Conservation (phyloP, 495 filamentous ascomycete species). For the Cercophora samala region DNA sequence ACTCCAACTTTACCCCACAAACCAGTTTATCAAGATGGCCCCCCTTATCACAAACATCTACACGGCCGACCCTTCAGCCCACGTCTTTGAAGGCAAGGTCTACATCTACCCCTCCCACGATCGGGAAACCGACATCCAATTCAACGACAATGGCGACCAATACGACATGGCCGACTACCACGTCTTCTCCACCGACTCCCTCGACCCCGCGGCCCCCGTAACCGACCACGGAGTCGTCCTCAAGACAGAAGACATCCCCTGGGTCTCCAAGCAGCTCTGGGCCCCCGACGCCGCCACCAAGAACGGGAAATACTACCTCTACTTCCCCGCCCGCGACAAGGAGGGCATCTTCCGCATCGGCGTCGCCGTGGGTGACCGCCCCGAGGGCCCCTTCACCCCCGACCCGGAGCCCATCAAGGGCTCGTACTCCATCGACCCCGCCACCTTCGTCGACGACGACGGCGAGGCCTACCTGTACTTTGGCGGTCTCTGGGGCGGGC, state of each 20-base stretch:
- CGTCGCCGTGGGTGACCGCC: constrained; percentile 52
- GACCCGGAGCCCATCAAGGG: constrained; percentile 58
- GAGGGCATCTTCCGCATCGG: constrained; percentile 61
- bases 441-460: constrained; percentile 61
- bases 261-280: constrained; percentile 63
- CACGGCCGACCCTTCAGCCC: constrained; percentile 66
- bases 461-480: constrained; percentile 61
- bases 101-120: constrained; percentile 69
- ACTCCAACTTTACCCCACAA: constrained; percentile 15
- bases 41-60: constrained; percentile 63
- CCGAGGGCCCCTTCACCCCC: constrained; percentile 56
- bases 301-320: constrained; percentile 62
- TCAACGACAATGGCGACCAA: constrained; percentile 79
- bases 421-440: constrained; percentile 62
- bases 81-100: constrained; percentile 59
- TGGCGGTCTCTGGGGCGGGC: constrained; percentile 69
- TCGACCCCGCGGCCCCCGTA: constrained; percentile 48
- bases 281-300: constrained; percentile 59
- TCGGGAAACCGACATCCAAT: constrained; percentile 56
- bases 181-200: constrained; percentile 52
- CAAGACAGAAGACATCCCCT: constrained; percentile 53
- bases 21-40: constrained; percentile 31
- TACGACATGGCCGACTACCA: constrained; percentile 77
- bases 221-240: constrained; percentile 60
- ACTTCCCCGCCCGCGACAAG: constrained; percentile 61